Evolutionary conservation across 208 protist species (phyloP), one percentile per base, ranked within the genome.

Genomic region (Crithidia sp.): DNA sequence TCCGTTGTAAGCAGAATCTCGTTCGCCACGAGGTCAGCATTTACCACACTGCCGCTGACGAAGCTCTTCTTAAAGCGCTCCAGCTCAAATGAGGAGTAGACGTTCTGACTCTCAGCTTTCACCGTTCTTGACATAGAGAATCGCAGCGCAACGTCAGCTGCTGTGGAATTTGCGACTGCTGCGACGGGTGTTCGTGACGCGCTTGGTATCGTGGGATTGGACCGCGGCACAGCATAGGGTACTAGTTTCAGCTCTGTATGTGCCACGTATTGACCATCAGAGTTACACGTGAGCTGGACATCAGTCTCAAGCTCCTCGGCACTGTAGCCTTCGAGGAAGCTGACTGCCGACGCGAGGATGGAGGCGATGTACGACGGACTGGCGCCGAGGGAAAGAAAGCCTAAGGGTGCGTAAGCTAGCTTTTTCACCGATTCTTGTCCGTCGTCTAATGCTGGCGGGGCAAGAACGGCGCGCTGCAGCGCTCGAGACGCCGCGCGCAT

Each of bases 311-410:
- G 53, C 37, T 87, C 72, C 39, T 81, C 77, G 39, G 50, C 57
- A 17, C 85, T 82, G 62, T 81, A 86, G 0, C 85, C 85, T 71
- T 90, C 85, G 2, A 90, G 55, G 47, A 86, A 90, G 0, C 60
- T 70, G 6, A 90, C 80, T 14, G 85, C 85, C 2, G 85, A 87
- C 10, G 77, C 79, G 13, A 90, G 39, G 14, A 86, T 82, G 0
- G 54, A 72, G 2, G 76, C 71, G 4, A 87, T 53, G 14, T 59
- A 65, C 3, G 44, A 37, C 8, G 67, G 43, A 10, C 79, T 73
- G 6, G 39, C 71, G 6, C 59, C 63, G 16, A 81, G 36, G 0
- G 79, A 76, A 19, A 90, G 64, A 62, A 88, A 86, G 7, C 82
- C 65, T 7, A 90, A 74, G 3, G 85, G 85, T 5, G 82, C 79